A percentile compares a stretch with the other conserved stretches of the same genome.
phyloP scores from a whole-genome alignment of 2,329 filamentous ascomycete genomes.

The Juglanconis juglandina region DNA sequence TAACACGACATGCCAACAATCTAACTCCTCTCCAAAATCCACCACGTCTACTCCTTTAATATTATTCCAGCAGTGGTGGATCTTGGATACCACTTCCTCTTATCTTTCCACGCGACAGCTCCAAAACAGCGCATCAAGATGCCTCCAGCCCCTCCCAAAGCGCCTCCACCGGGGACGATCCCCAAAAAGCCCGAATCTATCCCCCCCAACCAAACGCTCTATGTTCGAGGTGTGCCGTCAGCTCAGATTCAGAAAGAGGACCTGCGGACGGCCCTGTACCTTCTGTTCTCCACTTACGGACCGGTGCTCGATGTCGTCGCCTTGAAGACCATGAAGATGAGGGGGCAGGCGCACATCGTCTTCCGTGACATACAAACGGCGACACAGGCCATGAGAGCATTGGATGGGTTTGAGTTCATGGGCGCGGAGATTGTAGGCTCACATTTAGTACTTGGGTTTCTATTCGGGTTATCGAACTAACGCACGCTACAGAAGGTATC shows the following conservation, averaged over 20 bases:
- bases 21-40: background rate
- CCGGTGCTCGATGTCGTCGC: constrained; percentile 88
- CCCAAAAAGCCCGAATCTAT: constrained; percentile 20
- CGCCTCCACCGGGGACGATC: constrained; percentile 14
- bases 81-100: background rate
- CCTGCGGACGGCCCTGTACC: constrained; percentile 81
- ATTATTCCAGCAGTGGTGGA: background rate
- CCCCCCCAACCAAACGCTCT: constrained; percentile 57
- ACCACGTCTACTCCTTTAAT: background rate
- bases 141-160: constrained; percentile 12
- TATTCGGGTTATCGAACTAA: constrained; percentile 15
- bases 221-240: constrained; percentile 79
- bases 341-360: constrained; percentile 90
- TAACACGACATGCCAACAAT: constrained; percentile 8
- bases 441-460: background rate
- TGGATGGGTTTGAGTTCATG: constrained; percentile 83
- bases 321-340: constrained; percentile 86
- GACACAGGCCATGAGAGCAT: constrained; percentile 85
- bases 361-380: constrained; percentile 88
- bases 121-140: background rate
- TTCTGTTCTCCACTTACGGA: constrained; percentile 90
- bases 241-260: constrained; percentile 89
- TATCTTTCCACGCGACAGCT: background rate
- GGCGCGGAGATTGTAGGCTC: constrained; percentile 77
- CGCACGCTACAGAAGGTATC: constrained; percentile 66